phyloP scores from a whole-genome alignment of 208 protist genomes.

The Acanthamoeba quina region DNA sequence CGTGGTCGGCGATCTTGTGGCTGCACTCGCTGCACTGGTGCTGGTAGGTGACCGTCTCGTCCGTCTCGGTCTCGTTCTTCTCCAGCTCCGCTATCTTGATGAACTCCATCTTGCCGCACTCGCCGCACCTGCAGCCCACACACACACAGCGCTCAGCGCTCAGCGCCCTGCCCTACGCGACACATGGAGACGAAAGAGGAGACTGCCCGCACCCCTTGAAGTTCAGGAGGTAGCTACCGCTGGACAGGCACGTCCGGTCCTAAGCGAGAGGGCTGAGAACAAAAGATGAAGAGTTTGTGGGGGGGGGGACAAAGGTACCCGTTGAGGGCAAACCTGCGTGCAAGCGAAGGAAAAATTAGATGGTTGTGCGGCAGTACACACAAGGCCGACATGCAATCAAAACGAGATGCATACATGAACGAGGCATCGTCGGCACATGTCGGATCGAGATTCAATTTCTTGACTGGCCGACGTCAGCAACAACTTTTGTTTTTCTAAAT shows the following conservation, averaged over 20 bases:
- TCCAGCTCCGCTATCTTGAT: constrained; percentile 55
- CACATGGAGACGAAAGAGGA: neutral
- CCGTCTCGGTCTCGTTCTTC: constrained; percentile 20
- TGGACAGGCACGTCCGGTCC: constrained; percentile 52
- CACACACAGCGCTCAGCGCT: too few relatives aligned
- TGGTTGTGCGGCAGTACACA: neutral
- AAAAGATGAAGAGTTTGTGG: neutral
- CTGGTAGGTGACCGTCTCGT: constrained; percentile 53
- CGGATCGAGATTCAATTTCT: neutral
- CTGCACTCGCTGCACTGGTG: constrained; percentile 63
- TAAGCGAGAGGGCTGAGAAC: neutral
- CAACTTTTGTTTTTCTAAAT: too few relatives aligned
- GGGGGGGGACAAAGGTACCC: neutral
- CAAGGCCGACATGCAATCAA: neutral
- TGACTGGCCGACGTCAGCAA: too few relatives aligned
- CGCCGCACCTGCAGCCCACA: constrained; percentile 12
- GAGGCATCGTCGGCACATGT: constrained; percentile 65
- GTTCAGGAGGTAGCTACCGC: constrained; percentile 32
- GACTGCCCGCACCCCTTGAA: neutral
- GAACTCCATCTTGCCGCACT: constrained; percentile 60
- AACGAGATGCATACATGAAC: neutral
- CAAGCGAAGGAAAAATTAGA: neutral
- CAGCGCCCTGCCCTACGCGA: neutral
- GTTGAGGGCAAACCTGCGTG: neutral
- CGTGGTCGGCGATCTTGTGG: constrained; percentile 65